These are phyloP conservation scores for Oryza brachyantha DNA, from an alignment of 176 grass and related monocot species.

Conservation along the genomic window DNA sequence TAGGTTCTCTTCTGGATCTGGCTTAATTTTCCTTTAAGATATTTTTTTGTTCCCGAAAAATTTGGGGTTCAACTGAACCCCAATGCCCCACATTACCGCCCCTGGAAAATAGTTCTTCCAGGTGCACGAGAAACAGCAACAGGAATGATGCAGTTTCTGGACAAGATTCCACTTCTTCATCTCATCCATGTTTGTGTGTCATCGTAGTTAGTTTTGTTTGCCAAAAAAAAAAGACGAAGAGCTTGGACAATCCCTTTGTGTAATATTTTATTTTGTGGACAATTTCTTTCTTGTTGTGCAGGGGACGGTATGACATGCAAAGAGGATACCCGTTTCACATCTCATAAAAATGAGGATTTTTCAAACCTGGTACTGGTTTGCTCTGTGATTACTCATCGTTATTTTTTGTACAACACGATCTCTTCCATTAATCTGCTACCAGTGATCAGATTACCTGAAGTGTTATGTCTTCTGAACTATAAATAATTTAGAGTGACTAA, in stretches of 20 bases:
- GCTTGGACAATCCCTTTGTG: not conserved
- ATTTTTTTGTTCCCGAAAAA: no score
- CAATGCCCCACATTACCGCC: no score
- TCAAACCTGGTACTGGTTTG: conserved; percentile 12
- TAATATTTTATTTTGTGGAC: not conserved
- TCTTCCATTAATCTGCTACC: not conserved
- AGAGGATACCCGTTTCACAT: not conserved
- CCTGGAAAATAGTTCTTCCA: not conserved
- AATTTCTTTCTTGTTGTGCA: conserved; percentile 22
- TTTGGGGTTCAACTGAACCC: no score
- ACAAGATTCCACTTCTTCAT: not conserved
- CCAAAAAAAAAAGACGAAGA: not conserved
- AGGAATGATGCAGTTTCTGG: not conserved
- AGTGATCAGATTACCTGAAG: not conserved
- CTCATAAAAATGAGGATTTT: not conserved
- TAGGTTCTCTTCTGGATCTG: no score
- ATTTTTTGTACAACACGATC: not conserved
- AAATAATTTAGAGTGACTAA: not conserved
- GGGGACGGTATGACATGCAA: conserved; percentile 22
- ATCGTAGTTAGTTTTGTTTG: not conserved
- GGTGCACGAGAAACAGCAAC: not conserved
- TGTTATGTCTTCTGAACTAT: not conserved
- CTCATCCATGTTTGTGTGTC: conserved; percentile 17
- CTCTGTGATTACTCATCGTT: conserved; percentile 15
- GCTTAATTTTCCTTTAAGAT: no score